Conservation (phyloP, 495 filamentous ascomycete genomes). For the Neurospora sp. region DNA sequence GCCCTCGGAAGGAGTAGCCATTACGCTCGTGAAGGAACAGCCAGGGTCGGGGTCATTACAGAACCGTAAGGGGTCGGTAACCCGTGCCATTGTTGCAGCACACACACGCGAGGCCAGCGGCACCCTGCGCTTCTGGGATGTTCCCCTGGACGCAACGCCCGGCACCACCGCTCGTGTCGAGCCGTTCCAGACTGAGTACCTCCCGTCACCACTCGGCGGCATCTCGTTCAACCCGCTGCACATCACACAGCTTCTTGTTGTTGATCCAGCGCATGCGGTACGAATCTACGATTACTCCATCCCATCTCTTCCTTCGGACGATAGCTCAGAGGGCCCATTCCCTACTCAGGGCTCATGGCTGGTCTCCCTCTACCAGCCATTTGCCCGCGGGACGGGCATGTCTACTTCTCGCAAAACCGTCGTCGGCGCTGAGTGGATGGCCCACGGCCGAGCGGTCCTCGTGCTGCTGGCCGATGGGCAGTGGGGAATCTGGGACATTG, state of each 20-base stretch:
- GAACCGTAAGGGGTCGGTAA: slow-evolving; percentile 23
- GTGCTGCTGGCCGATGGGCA: slow-evolving; percentile 73
- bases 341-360: slow-evolving; percentile 52
- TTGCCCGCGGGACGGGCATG: slow-evolving; percentile 36
- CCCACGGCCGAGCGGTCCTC: slow-evolving; percentile 67
- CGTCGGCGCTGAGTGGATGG: slow-evolving; percentile 73
- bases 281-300: slow-evolving; percentile 50
- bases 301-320: slow-evolving; percentile 34
- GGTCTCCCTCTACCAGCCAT: slow-evolving; percentile 59
- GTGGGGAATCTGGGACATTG: slow-evolving; percentile 91
- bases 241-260: slow-evolving; percentile 55
- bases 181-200: slow-evolving; percentile 52
- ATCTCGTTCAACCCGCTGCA: slow-evolving; percentile 63
- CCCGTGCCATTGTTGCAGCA: slow-evolving; percentile 39
- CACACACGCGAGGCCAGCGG: slow-evolving; percentile 59
- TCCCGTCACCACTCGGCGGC: slow-evolving; percentile 53
- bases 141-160: slow-evolving; percentile 28
- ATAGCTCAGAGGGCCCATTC: slow-evolving; percentile 37
- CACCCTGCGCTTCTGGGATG: slow-evolving; percentile 37
- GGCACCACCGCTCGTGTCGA: slow-evolving; percentile 33
- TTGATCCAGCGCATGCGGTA: slow-evolving; percentile 56
- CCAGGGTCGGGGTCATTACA: neutral
- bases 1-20: slow-evolving; percentile 53
- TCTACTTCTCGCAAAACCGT: slow-evolving; percentile 57
- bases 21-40: slow-evolving; percentile 49